Percentiles rank a stretch among this genome's conserved stretches.
These are phyloP conservation scores for Aspergillus cejpii DNA, from an alignment of 2,329 filamentous ascomycete species.

Conservation along the genomic window DNA sequence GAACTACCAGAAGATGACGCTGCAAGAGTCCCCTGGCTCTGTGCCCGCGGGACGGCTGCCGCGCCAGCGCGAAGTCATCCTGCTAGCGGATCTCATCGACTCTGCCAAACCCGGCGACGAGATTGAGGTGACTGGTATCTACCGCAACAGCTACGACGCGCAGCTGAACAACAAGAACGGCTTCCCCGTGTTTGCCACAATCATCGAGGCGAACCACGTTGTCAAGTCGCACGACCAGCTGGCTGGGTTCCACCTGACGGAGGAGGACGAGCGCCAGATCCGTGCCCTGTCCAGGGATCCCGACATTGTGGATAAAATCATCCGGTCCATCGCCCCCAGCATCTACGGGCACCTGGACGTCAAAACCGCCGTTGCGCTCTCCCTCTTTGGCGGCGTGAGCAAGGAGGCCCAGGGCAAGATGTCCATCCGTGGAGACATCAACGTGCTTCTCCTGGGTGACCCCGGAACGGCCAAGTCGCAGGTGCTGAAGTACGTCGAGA, in stretches of 20 bases:
- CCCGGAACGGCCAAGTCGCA: slow-evolving; percentile 98
- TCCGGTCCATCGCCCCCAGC: slow-evolving; percentile 88
- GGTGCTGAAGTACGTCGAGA: slow-evolving; percentile 94
- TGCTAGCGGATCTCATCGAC: slow-evolving; percentile 96
- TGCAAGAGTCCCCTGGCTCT: slow-evolving; percentile 94
- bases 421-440: slow-evolving; percentile 93
- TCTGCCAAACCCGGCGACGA: slow-evolving; percentile 95
- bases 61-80: slow-evolving; percentile 85
- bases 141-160: slow-evolving; percentile 96
- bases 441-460: slow-evolving; percentile 90
- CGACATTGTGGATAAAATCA: slow-evolving; percentile 84
- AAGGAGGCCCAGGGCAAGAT: slow-evolving; percentile 86
- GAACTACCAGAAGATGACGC: slow-evolving; percentile 95
- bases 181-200: slow-evolving; percentile 96
- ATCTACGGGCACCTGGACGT: slow-evolving; percentile 97
- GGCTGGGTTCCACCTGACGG: slow-evolving; percentile 88
- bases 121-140: slow-evolving; percentile 92
- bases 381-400: slow-evolving; percentile 87
- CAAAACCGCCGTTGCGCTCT: slow-evolving; percentile 92
- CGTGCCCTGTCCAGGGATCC: slow-evolving; percentile 81
- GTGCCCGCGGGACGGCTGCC: slow-evolving; percentile 93
- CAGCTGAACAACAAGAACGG: slow-evolving; percentile 98
- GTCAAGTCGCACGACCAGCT: slow-evolving; percentile 97
- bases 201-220: slow-evolving; percentile 94
- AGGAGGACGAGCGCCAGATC: slow-evolving; percentile 89